A percentile compares a stretch with the other conserved stretches of the same genome.
These are phyloP conservation scores for Mariannaea sp. DNA, from an alignment of 2,329 filamentous ascomycete genomes.

Conservation along the genomic window DNA sequence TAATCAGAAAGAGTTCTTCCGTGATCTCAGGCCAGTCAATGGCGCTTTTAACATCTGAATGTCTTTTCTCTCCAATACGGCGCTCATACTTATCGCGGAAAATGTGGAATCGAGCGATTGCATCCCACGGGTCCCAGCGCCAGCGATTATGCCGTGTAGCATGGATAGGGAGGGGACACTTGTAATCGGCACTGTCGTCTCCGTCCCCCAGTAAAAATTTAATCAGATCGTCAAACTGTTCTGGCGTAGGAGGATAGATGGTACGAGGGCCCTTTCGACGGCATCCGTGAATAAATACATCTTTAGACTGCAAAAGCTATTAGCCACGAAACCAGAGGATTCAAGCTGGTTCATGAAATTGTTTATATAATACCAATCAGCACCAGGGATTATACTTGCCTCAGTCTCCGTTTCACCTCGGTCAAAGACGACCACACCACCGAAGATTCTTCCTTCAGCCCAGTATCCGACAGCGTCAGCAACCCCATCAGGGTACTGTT, in stretches of 20 bases:
- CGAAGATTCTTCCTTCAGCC: conserved; percentile 38
- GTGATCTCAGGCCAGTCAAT: no score
- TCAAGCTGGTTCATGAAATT: no score
- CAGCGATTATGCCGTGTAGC: neutral
- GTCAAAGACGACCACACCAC: conserved; percentile 39
- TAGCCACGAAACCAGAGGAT: neutral
- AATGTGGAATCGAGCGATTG: conserved; percentile 52
- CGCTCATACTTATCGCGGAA: conserved; percentile 68
- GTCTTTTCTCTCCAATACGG: no score
- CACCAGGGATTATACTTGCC: neutral
- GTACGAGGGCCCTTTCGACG: neutral
- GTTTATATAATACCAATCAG: neutral
- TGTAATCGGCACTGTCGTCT: neutral
- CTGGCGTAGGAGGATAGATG: neutral
- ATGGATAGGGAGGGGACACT: conserved; percentile 4
- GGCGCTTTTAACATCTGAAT: no score
- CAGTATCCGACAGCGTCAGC: conserved; percentile 36
- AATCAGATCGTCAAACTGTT: neutral
- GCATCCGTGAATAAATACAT: conserved; percentile 2
- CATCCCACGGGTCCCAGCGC: neutral
- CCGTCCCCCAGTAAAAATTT: neutral
- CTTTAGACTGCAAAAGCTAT: neutral
- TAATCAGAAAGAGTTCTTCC: no score
- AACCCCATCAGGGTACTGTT: neutral
- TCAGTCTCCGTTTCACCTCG: conserved; percentile 28